These are phyloP conservation scores for Citrus glauca DNA, from an alignment of 345 rosid species.

Conservation along the genomic window DNA sequence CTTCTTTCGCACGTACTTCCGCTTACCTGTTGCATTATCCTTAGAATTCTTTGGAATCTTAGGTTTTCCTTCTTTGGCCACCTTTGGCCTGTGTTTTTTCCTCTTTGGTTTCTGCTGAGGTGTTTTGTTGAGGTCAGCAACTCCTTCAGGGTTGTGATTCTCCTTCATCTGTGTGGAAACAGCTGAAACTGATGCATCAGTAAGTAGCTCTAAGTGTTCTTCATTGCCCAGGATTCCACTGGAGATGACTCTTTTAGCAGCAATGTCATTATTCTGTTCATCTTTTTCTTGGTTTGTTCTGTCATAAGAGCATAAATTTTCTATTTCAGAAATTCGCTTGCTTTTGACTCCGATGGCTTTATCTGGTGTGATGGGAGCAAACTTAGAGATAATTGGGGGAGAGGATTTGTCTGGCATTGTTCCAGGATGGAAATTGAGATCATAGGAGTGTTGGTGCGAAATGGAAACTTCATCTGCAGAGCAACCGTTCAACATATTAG, in stretches of 20 bases:
- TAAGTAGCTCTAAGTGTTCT: constrained; percentile 18
- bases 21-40: constrained; percentile 39
- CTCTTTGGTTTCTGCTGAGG: constrained; percentile 67
- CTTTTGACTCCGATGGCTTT: constrained; percentile 27
- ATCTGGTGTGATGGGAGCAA: constrained; percentile 57
- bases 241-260: constrained; percentile 2
- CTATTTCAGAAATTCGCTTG: constrained; percentile 15
- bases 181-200: constrained; percentile 27
- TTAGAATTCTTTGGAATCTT: constrained; percentile 28
- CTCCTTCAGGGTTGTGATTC: constrained; percentile 35
- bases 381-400: constrained; percentile 6
- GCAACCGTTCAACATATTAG: constrained; percentile 1
- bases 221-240: constrained; percentile 13
- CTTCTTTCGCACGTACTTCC: constrained; percentile 49
- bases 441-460: constrained; percentile 18
- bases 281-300: constrained; percentile 16
- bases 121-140: constrained; percentile 37
- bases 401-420: constrained; percentile 21
- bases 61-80: constrained; percentile 53
- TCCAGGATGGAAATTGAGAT: constrained; percentile 28
- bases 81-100: constrained; percentile 86
- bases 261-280: constrained; percentile 19
- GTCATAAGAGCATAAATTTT: constrained; percentile 11
- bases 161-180: constrained; percentile 14
- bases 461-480: constrained; percentile 25